These are phyloP conservation scores for Meyerozyma guilliermondii DNA, from an alignment of 1,139 yeast genomes.

Conservation along the genomic window DNA sequence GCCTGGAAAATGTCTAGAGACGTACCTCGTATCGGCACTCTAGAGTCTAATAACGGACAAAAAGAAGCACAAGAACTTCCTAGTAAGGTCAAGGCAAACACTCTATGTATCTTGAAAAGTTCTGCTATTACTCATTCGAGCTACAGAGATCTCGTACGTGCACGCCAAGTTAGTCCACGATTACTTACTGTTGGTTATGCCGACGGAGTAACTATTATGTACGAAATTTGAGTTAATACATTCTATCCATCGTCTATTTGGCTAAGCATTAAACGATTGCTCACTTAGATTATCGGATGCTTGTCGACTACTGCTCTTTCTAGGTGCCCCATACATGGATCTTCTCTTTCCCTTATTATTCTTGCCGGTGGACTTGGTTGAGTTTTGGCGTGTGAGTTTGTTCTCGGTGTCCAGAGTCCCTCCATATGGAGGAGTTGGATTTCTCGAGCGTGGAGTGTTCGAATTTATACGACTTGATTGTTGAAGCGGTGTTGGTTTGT, in stretches of 20 bases:
- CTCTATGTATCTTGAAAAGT: neutral
- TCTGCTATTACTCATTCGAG: neutral
- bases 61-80: neutral
- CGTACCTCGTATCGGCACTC: conserved; percentile 8
- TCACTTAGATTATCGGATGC: neutral
- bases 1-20: conserved; percentile 3
- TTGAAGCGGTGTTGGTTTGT: conserved; percentile 3
- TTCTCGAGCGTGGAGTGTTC: neutral
- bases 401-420: neutral
- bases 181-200: neutral
- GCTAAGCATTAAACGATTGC: neutral
- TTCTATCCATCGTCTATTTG: neutral
- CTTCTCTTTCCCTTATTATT: conserved; percentile 18
- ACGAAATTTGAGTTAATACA: neutral
- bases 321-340: conserved; percentile 13
- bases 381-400: conserved; percentile 6
- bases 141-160: neutral
- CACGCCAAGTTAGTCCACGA: neutral
- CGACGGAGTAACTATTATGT: neutral
- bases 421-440: neutral
- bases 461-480: neutral
- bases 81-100: neutral
- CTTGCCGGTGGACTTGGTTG: conserved; percentile 9
- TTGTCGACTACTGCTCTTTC: neutral
- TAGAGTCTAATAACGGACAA: conserved; percentile 4